Conservation (phyloP, 306 rosid genomes). For the Pueraria montana region DNA sequence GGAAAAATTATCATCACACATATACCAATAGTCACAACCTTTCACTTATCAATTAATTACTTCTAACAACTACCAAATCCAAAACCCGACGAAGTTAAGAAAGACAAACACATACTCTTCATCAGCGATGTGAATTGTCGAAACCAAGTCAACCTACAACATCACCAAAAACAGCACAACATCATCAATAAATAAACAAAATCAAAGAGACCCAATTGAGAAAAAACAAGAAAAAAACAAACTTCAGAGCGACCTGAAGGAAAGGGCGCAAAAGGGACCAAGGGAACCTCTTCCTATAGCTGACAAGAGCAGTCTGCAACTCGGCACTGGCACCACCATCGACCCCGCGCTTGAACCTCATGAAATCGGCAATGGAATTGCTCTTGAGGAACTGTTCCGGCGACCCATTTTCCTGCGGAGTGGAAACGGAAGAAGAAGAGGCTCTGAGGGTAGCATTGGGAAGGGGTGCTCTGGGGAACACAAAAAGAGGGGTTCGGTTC, state of each 20-base stretch:
- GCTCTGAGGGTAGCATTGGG: slow-evolving; percentile 40
- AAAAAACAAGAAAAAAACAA: slow-evolving; percentile 27
- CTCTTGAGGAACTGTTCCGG: slow-evolving; percentile 67
- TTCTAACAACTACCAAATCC: slow-evolving; percentile 31
- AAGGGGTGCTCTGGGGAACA: slow-evolving; percentile 43
- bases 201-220: slow-evolving; percentile 33
- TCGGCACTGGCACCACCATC: slow-evolving; percentile 71
- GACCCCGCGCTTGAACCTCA: slow-evolving; percentile 76
- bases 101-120: slow-evolving; percentile 72
- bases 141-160: slow-evolving; percentile 95
- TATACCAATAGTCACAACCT: not conserved
- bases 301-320: slow-evolving; percentile 88
- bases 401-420: slow-evolving; percentile 64
- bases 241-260: slow-evolving; percentile 65
- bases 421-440: slow-evolving; percentile 43
- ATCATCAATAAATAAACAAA: not conserved
- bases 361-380: slow-evolving; percentile 88
- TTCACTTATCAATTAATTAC: not conserved
- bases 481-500: slow-evolving; percentile 39
- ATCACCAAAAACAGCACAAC: slow-evolving; percentile 47
- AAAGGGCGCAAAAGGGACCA: slow-evolving; percentile 85
- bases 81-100: slow-evolving; percentile 22
- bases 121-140: slow-evolving; percentile 97
- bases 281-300: slow-evolving; percentile 84
- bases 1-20: not conserved